These are phyloP conservation scores for Melaleuca quinquenervia DNA, from an alignment of 345 rosid species.

Conservation along the genomic window DNA sequence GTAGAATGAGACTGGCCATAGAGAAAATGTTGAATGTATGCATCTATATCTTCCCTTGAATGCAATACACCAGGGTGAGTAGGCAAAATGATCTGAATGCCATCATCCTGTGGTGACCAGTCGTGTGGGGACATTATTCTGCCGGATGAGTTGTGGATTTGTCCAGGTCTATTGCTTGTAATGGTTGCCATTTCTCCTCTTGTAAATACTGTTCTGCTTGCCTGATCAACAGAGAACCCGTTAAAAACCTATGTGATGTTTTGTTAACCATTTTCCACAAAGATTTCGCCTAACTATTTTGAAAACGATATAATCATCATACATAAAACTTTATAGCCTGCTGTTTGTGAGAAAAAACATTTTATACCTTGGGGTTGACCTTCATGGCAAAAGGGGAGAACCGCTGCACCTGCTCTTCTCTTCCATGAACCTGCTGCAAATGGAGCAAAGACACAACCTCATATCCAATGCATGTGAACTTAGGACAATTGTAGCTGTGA, in stretches of 20 bases:
- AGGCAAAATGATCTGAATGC: slow-evolving; percentile 33
- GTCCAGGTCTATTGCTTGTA: background rate
- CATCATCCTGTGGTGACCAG: slow-evolving; percentile 75
- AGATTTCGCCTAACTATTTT: background rate
- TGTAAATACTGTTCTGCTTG: background rate
- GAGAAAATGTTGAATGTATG: slow-evolving; percentile 13
- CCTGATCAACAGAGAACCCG: background rate
- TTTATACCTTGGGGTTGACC: slow-evolving; percentile 27
- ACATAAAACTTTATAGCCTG: background rate
- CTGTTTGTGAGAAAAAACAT: background rate
- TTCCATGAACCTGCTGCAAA: slow-evolving; percentile 41
- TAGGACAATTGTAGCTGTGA: background rate
- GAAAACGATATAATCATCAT: background rate
- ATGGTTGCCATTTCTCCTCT: background rate
- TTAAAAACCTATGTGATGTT: background rate
- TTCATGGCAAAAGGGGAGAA: slow-evolving; percentile 6
- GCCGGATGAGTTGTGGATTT: background rate
- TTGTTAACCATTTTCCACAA: background rate
- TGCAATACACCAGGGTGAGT: slow-evolving; percentile 1
- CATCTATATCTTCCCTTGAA: slow-evolving; percentile 18
- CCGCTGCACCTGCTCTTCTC: slow-evolving; percentile 22
- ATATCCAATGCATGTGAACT: background rate
- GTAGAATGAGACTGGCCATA: slow-evolving; percentile 8
- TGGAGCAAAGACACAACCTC: background rate
- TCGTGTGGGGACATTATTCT: background rate